These are phyloP conservation scores for Phytophthora palmivora DNA, from an alignment of 352 stramenopile species.

Conservation along the genomic window DNA sequence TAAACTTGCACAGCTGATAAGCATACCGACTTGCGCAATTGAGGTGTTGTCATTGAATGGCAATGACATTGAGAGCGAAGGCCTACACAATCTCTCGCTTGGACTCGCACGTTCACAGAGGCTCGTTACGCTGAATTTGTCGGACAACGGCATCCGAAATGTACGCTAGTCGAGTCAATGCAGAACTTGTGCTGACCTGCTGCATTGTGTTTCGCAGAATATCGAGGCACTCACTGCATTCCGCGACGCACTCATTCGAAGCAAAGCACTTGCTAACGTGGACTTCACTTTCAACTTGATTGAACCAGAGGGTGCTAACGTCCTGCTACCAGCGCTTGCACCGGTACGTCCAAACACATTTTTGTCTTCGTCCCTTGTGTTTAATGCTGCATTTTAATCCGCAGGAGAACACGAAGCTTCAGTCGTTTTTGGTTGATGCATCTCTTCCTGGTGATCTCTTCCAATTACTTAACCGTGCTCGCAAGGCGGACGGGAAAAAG, in stretches of 20 bases:
- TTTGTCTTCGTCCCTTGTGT: not conserved
- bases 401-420: conserved; percentile 67
- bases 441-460: conserved; percentile 79
- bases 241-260: conserved; percentile 64
- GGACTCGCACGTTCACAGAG: conserved; percentile 66
- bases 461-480: conserved; percentile 69
- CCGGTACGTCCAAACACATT: conserved; percentile 35
- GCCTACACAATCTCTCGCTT: conserved; percentile 75
- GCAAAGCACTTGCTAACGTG: conserved; percentile 76
- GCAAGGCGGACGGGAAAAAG: conserved; percentile 80
- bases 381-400: not conserved
- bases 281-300: conserved; percentile 86
- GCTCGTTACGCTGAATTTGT: conserved; percentile 73
- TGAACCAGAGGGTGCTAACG: conserved; percentile 62
- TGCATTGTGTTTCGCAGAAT: conserved; percentile 32
- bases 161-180: conserved; percentile 32
- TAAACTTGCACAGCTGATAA: conserved; percentile 78
- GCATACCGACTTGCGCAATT: conserved; percentile 57
- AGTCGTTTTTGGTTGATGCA: conserved; percentile 80
- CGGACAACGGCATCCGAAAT: conserved; percentile 83
- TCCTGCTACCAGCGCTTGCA: conserved; percentile 64
- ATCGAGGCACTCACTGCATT: conserved; percentile 61
- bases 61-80: conserved; percentile 63
- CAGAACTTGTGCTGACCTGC: not conserved
- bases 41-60: conserved; percentile 71